Evolutionary conservation across 1,284 basidiomycete genomes (phyloP), one percentile per base, ranked within the genome.

Genomic region (Pterulicium gracile): DNA sequence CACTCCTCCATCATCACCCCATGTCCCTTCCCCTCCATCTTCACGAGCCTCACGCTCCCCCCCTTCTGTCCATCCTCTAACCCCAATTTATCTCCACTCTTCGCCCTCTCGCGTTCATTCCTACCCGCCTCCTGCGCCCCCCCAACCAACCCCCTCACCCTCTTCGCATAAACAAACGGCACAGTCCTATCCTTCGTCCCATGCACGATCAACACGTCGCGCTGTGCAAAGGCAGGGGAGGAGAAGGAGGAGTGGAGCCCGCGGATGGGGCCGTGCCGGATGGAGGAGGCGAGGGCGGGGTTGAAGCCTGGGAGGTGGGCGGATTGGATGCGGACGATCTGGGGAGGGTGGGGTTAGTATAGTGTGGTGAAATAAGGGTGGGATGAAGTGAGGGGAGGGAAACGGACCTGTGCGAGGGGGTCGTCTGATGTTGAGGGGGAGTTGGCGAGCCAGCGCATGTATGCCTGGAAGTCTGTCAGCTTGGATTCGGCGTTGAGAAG

Each of bases 231-330:
- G 1, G 69, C 73, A 3, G 73, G 62, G 1, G 69, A 65, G 17
- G 66, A 57, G 55, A 81, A 84, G 3, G 77, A 66, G 1, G 68
- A 55, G 19, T 56, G 62, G 49, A 76, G 70, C 3, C 80, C 81
- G 27, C 79, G 72, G 20, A 86, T 62, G 7, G 83, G 84, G 1
- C 84, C 83, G 40, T 81, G 72, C n/a, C 82, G 72, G 10, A 88
- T 64, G 1, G 79, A 85, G 4, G 82, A 84, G 0, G 82, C 82
- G 12, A 88, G 60, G 0, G 85, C 85, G 15, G 73, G 67, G 49
- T 84, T 81, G 60, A 77, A 88, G 4, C 84, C 77, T 3, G 79
- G 73, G 10, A 88, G 68, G 56, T 81, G 75, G 1, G 81, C 81
- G 0, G 79, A 80, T 62, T 88, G 85, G 10, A 84, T 63, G 20